Percentiles rank a stretch among this genome's conserved stretches.
These are phyloP conservation scores for Ceratobasidium sp. DNA, from an alignment of 1,284 basidiomycete species.

Conservation along the genomic window DNA sequence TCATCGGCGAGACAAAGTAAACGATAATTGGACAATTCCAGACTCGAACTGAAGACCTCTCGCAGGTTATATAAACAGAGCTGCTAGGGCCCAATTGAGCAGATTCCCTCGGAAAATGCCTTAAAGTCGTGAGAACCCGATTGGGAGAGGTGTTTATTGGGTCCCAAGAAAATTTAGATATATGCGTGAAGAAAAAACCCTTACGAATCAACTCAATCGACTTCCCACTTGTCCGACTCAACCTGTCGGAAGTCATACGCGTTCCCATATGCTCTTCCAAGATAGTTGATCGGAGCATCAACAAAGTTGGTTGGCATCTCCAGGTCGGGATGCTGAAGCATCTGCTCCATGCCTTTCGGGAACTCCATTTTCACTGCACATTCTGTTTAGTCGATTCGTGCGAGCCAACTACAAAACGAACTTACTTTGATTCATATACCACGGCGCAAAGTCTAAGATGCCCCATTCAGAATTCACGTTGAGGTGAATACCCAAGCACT, in stretches of 20 bases:
- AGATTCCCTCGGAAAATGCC: too few relatives aligned
- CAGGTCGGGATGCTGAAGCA: constrained; percentile 29
- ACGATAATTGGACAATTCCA: neutral
- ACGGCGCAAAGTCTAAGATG: constrained; percentile 39
- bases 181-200: too few relatives aligned
- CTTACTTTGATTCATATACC: constrained; percentile 43
- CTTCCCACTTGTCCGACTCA: constrained; percentile 22
- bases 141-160: too few relatives aligned
- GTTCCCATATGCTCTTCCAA: constrained; percentile 39
- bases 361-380: constrained; percentile 42
- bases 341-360: constrained; percentile 37
- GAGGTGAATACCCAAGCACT: neutral
- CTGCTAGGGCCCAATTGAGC: neutral
- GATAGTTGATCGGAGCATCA: constrained; percentile 36
- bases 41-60: constrained; percentile 19
- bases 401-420: neutral
- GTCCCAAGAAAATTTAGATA: too few relatives aligned
- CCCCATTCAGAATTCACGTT: neutral
- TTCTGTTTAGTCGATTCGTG: neutral
- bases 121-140: too few relatives aligned
- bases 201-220: neutral
- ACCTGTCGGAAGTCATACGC: constrained; percentile 41
- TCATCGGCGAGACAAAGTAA: neutral
- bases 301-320: constrained; percentile 40
- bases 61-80: neutral